phyloP scores from a whole-genome alignment of 139 green algal genomes.

The Chlamydomonas applanata region DNA sequence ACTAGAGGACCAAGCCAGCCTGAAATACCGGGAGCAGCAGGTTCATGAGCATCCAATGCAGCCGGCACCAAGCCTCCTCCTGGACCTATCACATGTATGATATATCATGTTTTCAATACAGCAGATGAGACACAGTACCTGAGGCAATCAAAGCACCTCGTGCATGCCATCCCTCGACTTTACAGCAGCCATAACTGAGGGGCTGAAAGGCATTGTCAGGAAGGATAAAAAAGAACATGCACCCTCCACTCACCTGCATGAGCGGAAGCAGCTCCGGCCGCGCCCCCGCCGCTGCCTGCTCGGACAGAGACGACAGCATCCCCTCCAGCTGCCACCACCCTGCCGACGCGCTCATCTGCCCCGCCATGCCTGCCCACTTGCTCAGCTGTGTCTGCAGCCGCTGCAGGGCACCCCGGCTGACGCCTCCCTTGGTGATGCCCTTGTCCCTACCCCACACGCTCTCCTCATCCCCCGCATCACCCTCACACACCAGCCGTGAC shows the following conservation, averaged over 20 bases:
- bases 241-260: conserved; percentile 39
- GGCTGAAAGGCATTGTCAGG: background rate
- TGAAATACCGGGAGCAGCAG: no score
- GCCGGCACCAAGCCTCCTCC: no score
- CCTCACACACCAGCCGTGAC: conserved; percentile 38
- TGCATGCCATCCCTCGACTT: background rate
- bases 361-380: conserved; percentile 62
- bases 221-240: no score
- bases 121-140: background rate
- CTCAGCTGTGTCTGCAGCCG: conserved; percentile 56
- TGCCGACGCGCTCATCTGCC: conserved; percentile 27
- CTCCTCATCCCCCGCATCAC: conserved; percentile 32
- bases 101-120: background rate
- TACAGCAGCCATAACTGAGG: background rate
- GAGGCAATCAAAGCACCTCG: background rate
- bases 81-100: background rate
- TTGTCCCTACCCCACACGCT: conserved; percentile 27
- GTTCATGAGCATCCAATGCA: no score
- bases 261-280: conserved; percentile 62
- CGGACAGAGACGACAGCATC: conserved; percentile 25
- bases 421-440: conserved; percentile 41
- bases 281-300: conserved; percentile 52
- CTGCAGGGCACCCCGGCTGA: conserved; percentile 54
- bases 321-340: conserved; percentile 64
- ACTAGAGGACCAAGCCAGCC: no score